Percentiles rank a stretch among this genome's conserved stretches.
These are phyloP conservation scores for Diaporthe vaccinii DNA, from an alignment of 2,329 filamentous ascomycete genomes.

Conservation along the genomic window DNA sequence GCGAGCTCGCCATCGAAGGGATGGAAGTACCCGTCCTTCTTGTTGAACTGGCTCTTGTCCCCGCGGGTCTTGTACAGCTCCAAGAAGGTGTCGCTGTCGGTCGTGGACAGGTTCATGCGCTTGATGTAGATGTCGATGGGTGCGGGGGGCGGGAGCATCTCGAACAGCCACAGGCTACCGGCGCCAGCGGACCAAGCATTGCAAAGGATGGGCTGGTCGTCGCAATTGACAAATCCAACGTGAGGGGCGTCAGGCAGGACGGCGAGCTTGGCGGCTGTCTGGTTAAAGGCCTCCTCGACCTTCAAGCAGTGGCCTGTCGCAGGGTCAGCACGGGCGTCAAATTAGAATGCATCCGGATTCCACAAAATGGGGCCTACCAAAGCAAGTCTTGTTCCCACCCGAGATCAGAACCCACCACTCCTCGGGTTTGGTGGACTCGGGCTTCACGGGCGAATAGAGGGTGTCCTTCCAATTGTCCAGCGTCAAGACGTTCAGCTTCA, in stretches of 20 bases:
- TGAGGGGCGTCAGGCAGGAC: conserved; percentile 73
- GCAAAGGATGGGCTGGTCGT: conserved; percentile 80
- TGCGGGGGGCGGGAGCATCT: conserved; percentile 74
- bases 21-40: conserved; percentile 77
- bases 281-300: conserved; percentile 76
- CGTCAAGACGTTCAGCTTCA: conserved; percentile 70
- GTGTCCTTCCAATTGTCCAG: conserved; percentile 80
- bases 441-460: conserved; percentile 72
- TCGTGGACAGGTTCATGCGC: conserved; percentile 77
- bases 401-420: conserved; percentile 84
- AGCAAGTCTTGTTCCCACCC: conserved; percentile 84
- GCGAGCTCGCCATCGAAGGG: conserved; percentile 79
- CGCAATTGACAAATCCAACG: conserved; percentile 80
- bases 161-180: conserved; percentile 76
- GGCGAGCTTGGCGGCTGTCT: conserved; percentile 74
- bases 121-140: conserved; percentile 75
- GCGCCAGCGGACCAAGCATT: conserved; percentile 78
- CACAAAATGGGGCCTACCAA: conserved; percentile 60
- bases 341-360: background rate
- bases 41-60: conserved; percentile 55
- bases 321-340: conserved; percentile 39
- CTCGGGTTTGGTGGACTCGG: conserved; percentile 72
- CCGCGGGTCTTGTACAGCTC: conserved; percentile 70
- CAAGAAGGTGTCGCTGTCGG: conserved; percentile 73
- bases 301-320: conserved; percentile 72